phyloP scores from a whole-genome alignment of 176 grass and related monocot genomes.

The Lolium multiflorum region DNA sequence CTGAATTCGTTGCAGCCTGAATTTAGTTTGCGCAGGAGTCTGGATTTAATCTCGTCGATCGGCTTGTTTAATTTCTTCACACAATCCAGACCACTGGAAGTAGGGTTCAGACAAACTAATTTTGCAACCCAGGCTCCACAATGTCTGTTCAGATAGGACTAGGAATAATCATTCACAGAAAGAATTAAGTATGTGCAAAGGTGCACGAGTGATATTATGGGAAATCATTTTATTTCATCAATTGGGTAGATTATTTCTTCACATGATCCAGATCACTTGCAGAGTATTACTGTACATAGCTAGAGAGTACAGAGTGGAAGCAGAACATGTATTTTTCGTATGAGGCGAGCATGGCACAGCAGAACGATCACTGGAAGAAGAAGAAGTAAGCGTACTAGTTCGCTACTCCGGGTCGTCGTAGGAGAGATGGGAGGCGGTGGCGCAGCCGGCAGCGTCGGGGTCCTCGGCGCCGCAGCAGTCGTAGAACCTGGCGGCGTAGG shows the following conservation, averaged over 20 bases:
- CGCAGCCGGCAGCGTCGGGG: slow-evolving; percentile 68
- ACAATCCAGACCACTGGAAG: too few relatives aligned
- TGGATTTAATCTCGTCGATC: neutral
- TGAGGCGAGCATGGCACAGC: neutral
- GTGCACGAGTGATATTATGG: neutral
- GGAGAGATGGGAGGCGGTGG: slow-evolving; percentile 67
- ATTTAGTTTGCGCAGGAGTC: too few relatives aligned
- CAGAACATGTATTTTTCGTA: too few relatives aligned
- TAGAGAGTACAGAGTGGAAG: too few relatives aligned
- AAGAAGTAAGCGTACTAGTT: neutral
- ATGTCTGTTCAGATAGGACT: neutral
- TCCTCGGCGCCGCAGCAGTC: slow-evolving; percentile 95
- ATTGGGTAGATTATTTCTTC: neutral
- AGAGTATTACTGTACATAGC: neutral
- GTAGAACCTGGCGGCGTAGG: slow-evolving; percentile 85
- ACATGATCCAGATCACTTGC: neutral
- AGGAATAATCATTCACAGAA: neutral
- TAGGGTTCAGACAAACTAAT: neutral
- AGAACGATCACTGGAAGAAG: neutral
- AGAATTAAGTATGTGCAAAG: neutral
- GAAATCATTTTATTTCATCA: neutral
- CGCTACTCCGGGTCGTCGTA: slow-evolving; percentile 51
- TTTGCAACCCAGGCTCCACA: slow-evolving; percentile 1
- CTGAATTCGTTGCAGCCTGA: too few relatives aligned
- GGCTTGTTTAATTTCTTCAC: neutral